Conservation (phyloP, 352 stramenopile genomes). For the Elongisporangium senticosum region DNA sequence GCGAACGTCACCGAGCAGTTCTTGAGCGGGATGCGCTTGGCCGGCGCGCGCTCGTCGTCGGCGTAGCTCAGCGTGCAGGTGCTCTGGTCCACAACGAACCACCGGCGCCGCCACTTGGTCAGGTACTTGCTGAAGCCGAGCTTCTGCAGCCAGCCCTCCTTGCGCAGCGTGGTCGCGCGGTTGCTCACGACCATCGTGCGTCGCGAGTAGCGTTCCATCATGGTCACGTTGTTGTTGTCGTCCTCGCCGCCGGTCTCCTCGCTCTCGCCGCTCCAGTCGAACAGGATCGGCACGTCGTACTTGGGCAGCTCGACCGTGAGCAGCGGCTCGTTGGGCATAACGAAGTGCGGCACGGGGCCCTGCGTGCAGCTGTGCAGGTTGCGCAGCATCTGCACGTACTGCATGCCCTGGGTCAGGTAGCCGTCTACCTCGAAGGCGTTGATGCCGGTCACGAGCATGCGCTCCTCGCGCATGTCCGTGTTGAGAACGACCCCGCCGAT, state of each 20-base stretch:
- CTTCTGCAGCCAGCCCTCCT: conserved; percentile 83
- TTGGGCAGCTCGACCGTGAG: conserved; percentile 67
- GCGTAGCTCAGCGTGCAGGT: conserved; percentile 79
- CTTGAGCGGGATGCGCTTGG: conserved; percentile 68
- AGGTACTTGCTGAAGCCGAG: conserved; percentile 64
- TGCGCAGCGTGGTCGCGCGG: conserved; percentile 54
- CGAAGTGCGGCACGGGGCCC: conserved; percentile 70
- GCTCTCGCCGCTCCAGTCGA: conserved; percentile 51
- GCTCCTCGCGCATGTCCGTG: conserved; percentile 45
- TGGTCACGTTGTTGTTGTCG: conserved; percentile 6
- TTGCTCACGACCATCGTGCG: conserved; percentile 49
- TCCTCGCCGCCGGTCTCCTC: conserved; percentile 1
- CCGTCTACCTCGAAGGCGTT: conserved; percentile 83
- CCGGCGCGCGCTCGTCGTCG: conserved; percentile 52
- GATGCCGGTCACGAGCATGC: conserved; percentile 73
- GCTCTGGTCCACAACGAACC: conserved; percentile 76
- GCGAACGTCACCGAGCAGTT: conserved; percentile 66
- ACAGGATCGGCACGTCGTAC: conserved; percentile 64
- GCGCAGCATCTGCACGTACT: conserved; percentile 80
- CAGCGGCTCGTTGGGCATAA: conserved; percentile 59
- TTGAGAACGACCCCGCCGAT: conserved; percentile 34
- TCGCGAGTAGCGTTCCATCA: conserved; percentile 32
- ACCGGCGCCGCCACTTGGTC: conserved; percentile 70
- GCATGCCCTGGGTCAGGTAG: conserved; percentile 47
- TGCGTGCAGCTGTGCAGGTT: conserved; percentile 67